Base-by-base conservation (phyloP, 352 stramenopile species). In the Pythium pyrilobum region DNA sequence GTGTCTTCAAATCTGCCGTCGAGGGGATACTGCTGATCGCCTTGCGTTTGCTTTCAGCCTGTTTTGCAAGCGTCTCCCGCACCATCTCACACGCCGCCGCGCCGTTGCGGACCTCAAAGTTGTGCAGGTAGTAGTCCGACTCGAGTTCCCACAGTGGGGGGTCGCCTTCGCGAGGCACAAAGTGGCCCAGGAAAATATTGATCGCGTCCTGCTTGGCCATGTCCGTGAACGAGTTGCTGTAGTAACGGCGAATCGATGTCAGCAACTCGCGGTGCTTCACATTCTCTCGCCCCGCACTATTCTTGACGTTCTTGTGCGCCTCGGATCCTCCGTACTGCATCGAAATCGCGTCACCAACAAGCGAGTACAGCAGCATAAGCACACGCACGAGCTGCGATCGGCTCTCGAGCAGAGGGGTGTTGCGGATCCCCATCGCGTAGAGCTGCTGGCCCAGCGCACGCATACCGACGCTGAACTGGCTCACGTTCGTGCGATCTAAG, bases 211-310 rank as follows among this genome's bases (percentile, higher is more conserved):
- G 96, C 69, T 99, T 99, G 5, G 97, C 77, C 16, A 89, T 95
- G 76, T 99, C 97, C 0, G 96, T 99, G 67, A 99, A 99, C 18
- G 96, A 97, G 63, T 99, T 99, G 72, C 91, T 98, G 69, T 99
- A 99, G 72, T 99, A 99, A 27, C 97, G 77, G 46, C 97, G 81
- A 50, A 99, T 99, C 4, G 96, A 99, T 15, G 96, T 99, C 8
- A 99, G 75, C 4, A 99, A 71, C 62, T 99, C 95, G 52, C 96
- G 96, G 48, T 98, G 92, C 72, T 98, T 97, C 16, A 92, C 87
- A 49, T 91, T 95, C 56, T 93, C 82, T 4, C 76, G 74, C 25
- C 70, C 71, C 1, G 74, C 74, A n/a, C 76, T 89, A 39, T 95
- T 96, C 46, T 93, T 94, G 16, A 99, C 96, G 50, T 99, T 99